These are phyloP conservation scores for Bryum argenteum DNA, from an alignment of 225 moss, liverwort and hornwort genomes.

Conservation along the genomic window DNA sequence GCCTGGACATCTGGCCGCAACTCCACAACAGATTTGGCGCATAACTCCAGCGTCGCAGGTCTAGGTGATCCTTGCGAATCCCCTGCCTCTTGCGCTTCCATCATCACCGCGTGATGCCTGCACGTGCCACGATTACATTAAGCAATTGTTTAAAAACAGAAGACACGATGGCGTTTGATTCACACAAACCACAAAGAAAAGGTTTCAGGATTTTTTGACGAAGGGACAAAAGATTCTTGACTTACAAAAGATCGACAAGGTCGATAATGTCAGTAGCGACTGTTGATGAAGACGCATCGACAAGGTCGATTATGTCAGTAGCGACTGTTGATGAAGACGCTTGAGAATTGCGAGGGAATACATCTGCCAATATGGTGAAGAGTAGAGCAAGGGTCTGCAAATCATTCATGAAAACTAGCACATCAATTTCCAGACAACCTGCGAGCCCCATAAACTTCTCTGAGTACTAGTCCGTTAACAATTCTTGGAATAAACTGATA, in stretches of 20 bases:
- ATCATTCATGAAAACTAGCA: constrained; percentile 25
- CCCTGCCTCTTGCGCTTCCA: constrained; percentile 74
- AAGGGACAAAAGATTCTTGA: no score
- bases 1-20: constrained; percentile 82
- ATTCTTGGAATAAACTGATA: constrained; percentile 20
- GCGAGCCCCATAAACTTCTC: not conserved
- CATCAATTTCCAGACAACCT: constrained; percentile 17
- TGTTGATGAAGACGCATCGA: constrained; percentile 40
- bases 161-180: no score
- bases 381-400: constrained; percentile 86
- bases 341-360: constrained; percentile 76
- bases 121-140: constrained; percentile 19
- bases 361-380: constrained; percentile 87
- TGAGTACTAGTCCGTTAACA: no score
- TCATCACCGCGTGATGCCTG: constrained; percentile 93
- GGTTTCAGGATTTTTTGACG: not conserved
- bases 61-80: constrained; percentile 71
- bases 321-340: constrained; percentile 55
- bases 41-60: constrained; percentile 75
- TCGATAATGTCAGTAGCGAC: constrained; percentile 81
- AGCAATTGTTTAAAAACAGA: no score
- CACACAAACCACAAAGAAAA: no score
- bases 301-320: constrained; percentile 80
- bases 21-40: constrained; percentile 79
- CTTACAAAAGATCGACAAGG: constrained; percentile 88